Conservation (phyloP, 352 stramenopile genomes). For the Labyrinthula sp. region DNA sequence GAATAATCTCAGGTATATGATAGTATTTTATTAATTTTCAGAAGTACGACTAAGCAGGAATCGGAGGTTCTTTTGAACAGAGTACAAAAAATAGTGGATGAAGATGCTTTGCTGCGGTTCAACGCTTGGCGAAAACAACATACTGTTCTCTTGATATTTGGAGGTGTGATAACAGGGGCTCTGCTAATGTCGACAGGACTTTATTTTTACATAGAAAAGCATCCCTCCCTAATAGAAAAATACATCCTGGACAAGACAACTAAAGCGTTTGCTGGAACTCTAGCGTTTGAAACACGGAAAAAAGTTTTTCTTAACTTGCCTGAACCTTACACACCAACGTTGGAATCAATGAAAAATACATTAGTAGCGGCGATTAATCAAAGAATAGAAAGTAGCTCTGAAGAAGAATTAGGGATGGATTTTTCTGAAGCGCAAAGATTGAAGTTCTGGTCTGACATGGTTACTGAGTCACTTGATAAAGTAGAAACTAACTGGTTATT, state of each 20-base stretch:
- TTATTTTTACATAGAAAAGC: conserved; percentile 16
- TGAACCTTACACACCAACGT: conserved; percentile 21
- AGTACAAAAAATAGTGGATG: too few relatives aligned
- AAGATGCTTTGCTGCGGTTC: too few relatives aligned
- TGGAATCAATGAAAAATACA: too few relatives aligned
- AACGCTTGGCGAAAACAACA: conserved; percentile 15
- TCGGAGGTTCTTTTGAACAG: too few relatives aligned
- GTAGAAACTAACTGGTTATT: conserved; percentile 10
- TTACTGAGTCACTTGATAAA: conserved; percentile 7
- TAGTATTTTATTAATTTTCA: too few relatives aligned
- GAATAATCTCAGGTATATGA: too few relatives aligned
- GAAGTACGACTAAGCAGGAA: too few relatives aligned
- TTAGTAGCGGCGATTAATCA: background rate
- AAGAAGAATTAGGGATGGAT: background rate
- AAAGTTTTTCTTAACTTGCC: conserved; percentile 15
- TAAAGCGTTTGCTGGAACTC: conserved; percentile 14
- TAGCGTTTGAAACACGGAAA: conserved; percentile 19
- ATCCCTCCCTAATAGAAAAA: conserved; percentile 22
- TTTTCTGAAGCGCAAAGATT: conserved; percentile 4
- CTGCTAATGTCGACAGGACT: conserved; percentile 13
- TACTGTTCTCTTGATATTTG: conserved; percentile 21
- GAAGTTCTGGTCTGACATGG: conserved; percentile 11
- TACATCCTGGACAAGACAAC: conserved; percentile 23
- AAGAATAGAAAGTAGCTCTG: background rate
- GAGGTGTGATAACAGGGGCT: conserved; percentile 17